Percentiles rank a stretch among this genome's conserved stretches.
Evolutionary conservation across 768 basidiomycete genomes (phyloP).

Genomic region (Agrocybe praecox): DNA sequence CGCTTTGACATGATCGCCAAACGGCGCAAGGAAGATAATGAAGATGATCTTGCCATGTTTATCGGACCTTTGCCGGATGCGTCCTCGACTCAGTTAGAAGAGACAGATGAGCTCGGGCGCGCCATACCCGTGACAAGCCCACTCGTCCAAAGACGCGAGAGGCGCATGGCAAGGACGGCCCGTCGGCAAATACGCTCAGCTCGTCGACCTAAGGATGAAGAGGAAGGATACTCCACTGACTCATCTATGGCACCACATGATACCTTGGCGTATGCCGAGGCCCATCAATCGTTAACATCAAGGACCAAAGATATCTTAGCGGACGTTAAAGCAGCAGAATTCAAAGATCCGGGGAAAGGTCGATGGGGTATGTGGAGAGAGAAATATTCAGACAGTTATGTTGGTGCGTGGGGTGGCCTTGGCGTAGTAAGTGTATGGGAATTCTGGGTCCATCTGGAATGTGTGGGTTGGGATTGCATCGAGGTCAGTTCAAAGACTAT

Average conservation of each 20-base stretch:
- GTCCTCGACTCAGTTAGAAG: slow-evolving; percentile 25
- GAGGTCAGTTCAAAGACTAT: slow-evolving; percentile 47
- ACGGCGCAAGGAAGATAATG: slow-evolving; percentile 76
- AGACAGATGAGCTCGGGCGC: slow-evolving; percentile 65
- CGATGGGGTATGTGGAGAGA: slow-evolving; percentile 71
- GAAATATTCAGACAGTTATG: slow-evolving; percentile 78
- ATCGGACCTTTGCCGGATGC: slow-evolving; percentile 52
- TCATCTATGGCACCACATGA: slow-evolving; percentile 69
- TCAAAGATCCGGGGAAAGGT: slow-evolving; percentile 77
- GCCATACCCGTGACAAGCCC: slow-evolving; percentile 48
- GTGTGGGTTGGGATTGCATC: slow-evolving; percentile 86
- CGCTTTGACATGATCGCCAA: slow-evolving; percentile 66
- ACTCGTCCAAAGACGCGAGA: slow-evolving; percentile 47
- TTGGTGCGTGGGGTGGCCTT: slow-evolving; percentile 89
- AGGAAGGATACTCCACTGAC: slow-evolving; percentile 92
- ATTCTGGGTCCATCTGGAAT: slow-evolving; percentile 90
- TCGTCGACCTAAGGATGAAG: slow-evolving; percentile 34
- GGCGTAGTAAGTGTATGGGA: slow-evolving; percentile 91
- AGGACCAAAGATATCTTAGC: slow-evolving; percentile 63
- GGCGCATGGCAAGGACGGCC: slow-evolving; percentile 58
- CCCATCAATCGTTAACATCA: slow-evolving; percentile 53
- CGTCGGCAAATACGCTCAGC: slow-evolving; percentile 53
- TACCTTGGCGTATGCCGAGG: slow-evolving; percentile 65
- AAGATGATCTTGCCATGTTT: slow-evolving; percentile 76
- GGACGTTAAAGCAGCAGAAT: slow-evolving; percentile 86